These are phyloP conservation scores for Neonectria neomacrospora DNA, from an alignment of 2,329 filamentous ascomycete species.

Conservation along the genomic window DNA sequence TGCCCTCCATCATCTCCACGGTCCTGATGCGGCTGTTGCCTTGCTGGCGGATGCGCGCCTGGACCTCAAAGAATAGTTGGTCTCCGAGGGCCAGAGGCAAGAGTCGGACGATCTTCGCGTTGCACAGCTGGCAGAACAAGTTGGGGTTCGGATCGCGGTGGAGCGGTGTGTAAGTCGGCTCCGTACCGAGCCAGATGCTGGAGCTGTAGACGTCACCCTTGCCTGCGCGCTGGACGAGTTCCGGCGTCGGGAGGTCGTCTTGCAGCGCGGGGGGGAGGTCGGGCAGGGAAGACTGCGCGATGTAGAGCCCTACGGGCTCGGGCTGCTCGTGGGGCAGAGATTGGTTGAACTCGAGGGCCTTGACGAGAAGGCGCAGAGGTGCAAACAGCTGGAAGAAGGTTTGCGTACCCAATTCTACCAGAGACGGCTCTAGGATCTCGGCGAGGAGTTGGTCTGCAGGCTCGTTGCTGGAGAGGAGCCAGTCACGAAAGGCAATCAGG, in stretches of 20 bases:
- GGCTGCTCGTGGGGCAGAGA: constrained; percentile 25
- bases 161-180: constrained; percentile 89
- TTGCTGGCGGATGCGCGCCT: constrained; percentile 51
- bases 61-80: constrained; percentile 68
- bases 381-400: constrained; percentile 68
- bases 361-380: constrained; percentile 72
- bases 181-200: constrained; percentile 87
- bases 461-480: constrained; percentile 42
- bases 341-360: constrained; percentile 62
- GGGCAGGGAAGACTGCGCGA: constrained; percentile 81
- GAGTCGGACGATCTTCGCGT: constrained; percentile 78
- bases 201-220: constrained; percentile 88
- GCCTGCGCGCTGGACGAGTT: constrained; percentile 70
- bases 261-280: constrained; percentile 73
- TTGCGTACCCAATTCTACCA: constrained; percentile 37
- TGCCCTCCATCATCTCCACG: constrained; percentile 90
- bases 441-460: constrained; percentile 47
- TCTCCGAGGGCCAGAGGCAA: constrained; percentile 73
- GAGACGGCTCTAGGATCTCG: constrained; percentile 45
- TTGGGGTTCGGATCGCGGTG: constrained; percentile 97
- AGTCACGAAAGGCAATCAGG: constrained; percentile 44
- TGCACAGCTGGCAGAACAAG: constrained; percentile 84
- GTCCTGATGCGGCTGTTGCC: constrained; percentile 70
- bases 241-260: constrained; percentile 74
- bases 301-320: constrained; percentile 71